These are phyloP conservation scores for Calocybe cyanea DNA, from an alignment of 768 basidiomycete genomes.

Conservation along the genomic window DNA sequence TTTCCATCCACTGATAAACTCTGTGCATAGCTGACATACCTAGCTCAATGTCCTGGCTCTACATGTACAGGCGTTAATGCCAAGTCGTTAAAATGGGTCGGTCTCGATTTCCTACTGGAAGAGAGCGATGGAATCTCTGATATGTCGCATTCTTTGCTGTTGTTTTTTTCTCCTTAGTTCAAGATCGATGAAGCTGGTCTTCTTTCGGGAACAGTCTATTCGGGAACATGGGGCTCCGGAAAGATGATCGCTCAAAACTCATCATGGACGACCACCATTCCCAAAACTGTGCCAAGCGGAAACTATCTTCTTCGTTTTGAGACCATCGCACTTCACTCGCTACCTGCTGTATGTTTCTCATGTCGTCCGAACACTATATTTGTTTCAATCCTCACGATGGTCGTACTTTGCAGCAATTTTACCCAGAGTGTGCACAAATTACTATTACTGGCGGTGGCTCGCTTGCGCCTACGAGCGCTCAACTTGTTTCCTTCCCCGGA, in stretches of 20 bases:
- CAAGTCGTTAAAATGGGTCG: slow-evolving; percentile 37
- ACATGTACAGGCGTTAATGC: slow-evolving; percentile 39
- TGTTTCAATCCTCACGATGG: too few relatives aligned
- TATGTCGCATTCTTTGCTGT: too few relatives aligned
- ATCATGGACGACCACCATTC: slow-evolving; percentile 44
- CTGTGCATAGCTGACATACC: slow-evolving; percentile 33
- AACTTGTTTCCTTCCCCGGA: slow-evolving; percentile 49
- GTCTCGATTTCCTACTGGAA: not conserved
- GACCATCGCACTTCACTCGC: slow-evolving; percentile 44
- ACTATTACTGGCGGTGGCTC: slow-evolving; percentile 38
- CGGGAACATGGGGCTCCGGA: slow-evolving; percentile 39
- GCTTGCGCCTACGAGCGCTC: slow-evolving; percentile 32
- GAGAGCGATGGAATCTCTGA: too few relatives aligned
- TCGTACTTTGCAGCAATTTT: slow-evolving; percentile 48
- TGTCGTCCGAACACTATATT: too few relatives aligned
- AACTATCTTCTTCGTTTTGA: slow-evolving; percentile 47
- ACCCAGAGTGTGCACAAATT: slow-evolving; percentile 55
- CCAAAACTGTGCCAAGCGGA: slow-evolving; percentile 37
- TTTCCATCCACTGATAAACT: not conserved
- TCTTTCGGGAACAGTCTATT: slow-evolving; percentile 36
- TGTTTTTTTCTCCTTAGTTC: slow-evolving; percentile 25
- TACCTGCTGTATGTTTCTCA: slow-evolving; percentile 42
- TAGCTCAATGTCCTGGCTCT: slow-evolving; percentile 41
- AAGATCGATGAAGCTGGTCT: slow-evolving; percentile 46
- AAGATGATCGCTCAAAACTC: slow-evolving; percentile 42